Percentiles rank a stretch among this genome's conserved stretches.
Conservation (phyloP, 2,329 filamentous ascomycete species). For the Magnaporthales sp. region DNA sequence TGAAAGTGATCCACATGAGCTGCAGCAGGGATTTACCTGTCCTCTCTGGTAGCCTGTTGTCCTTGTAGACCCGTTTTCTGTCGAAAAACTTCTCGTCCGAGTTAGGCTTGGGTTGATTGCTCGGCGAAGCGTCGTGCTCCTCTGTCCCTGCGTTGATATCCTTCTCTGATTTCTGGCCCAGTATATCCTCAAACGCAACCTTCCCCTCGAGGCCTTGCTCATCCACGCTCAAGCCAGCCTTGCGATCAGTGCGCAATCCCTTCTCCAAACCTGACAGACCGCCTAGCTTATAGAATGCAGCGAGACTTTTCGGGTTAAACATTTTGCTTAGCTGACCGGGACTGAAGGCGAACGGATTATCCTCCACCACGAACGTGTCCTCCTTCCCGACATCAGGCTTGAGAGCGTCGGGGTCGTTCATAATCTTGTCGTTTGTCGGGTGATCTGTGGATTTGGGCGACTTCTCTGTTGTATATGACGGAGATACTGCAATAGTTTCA, state of each 20-base stretch:
- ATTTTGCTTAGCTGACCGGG: conserved; percentile 69
- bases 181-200: conserved; percentile 58
- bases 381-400: conserved; percentile 64
- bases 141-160: neutral
- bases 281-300: conserved; percentile 67
- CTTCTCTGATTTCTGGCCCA: conserved; percentile 8
- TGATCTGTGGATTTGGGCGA: conserved; percentile 22
- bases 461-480: conserved; percentile 34
- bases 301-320: conserved; percentile 69
- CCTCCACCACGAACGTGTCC: conserved; percentile 55
- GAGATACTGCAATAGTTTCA: conserved; percentile 49
- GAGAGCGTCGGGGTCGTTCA: conserved; percentile 56
- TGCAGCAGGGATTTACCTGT: conserved; percentile 11
- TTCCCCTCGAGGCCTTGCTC: conserved; percentile 53
- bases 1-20: conserved; percentile 61
- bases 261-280: conserved; percentile 66
- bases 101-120: neutral
- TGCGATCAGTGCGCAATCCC: conserved; percentile 58
- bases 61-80: conserved; percentile 4
- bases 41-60: conserved; percentile 4
- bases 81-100: neutral
- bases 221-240: conserved; percentile 61
- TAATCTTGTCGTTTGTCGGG: conserved; percentile 41
- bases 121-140: neutral
- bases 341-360: conserved; percentile 65